Base-by-base conservation (phyloP, 768 basidiomycete species). In the Suillus plorans region DNA sequence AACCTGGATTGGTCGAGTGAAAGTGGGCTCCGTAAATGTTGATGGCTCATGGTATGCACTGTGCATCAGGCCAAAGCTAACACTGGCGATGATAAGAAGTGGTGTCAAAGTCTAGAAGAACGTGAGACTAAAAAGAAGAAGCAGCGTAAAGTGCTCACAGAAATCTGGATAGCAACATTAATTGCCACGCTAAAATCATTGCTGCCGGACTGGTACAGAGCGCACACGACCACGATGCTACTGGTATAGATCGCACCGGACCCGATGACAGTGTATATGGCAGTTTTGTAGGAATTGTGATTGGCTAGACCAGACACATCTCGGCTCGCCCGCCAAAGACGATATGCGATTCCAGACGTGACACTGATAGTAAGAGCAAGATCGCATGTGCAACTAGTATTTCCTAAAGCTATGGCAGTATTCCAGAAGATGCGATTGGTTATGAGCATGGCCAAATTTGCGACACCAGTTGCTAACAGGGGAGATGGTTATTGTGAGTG, bases 241-340 rank as follows among this genome's bases (percentile, higher is more conserved):
- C 44, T 63, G 14, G 69, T 65, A 37, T 66, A 68, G 12, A 71
- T 25, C 5, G 61, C 70, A 22, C 70, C 70, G 16, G 65, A 71
- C 60, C 70, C 70, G 41, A 71, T 60, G 56, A 71, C 39, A 18
- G 65, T 68, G 61, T 61, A 66, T 9, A 71, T 68, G 12, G 67
- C 36, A 5, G 61, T 41, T 22, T 45, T 45, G 61, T 70, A 71
- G 28, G 34, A 31, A 53, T 60, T 37, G 20, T 53, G n/a, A n/a
- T 25, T 45, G 2, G 59, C 8, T 14, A 53, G 34, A 5, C 13
- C 7, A 22, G 2, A n/a, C n/a, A 42, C 47, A 16, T 50, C 44
- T 31, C 39, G 52, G 16, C 63, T 59, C 56, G 59, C 57, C n/a
- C 52, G 57, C 69, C 69, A 70, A 47, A 70, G 52, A 41, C 61